Evolutionary conservation across 352 stramenopile species (phyloP).

Genomic region (Phytopythium chamaehyphon): DNA sequence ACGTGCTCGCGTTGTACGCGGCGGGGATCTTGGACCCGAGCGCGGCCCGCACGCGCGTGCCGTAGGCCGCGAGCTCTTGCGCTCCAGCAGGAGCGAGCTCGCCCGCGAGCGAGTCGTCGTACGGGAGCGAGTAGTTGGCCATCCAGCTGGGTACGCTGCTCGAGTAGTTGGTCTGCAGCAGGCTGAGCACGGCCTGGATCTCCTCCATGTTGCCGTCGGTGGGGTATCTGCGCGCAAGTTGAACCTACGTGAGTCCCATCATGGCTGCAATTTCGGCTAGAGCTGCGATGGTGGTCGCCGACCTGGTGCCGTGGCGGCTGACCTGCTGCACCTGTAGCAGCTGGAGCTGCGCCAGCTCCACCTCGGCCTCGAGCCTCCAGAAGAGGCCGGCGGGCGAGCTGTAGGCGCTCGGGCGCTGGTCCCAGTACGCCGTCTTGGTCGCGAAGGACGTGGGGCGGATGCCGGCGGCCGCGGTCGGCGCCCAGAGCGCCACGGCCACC

Average conservation of each 20-base stretch:
- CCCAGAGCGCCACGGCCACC: neutral
- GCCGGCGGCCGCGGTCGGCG: slow-evolving; percentile 2
- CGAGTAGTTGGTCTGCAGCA: slow-evolving; percentile 37
- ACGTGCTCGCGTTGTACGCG: slow-evolving; percentile 27
- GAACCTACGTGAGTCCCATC: neutral
- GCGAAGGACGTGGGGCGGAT: slow-evolving; percentile 27
- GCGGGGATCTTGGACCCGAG: slow-evolving; percentile 6
- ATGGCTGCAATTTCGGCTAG: neutral
- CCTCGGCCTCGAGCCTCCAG: slow-evolving; percentile 16
- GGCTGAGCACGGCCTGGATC: slow-evolving; percentile 32
- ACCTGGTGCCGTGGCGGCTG: slow-evolving; percentile 61
- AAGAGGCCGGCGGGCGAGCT: slow-evolving; percentile 10
- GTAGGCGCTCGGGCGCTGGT: slow-evolving; percentile 21
- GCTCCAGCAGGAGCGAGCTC: slow-evolving; percentile 28
- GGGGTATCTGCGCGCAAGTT: slow-evolving; percentile 27
- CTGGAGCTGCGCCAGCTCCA: slow-evolving; percentile 32
- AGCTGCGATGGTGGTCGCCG: neutral
- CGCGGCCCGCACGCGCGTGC: slow-evolving; percentile 24
- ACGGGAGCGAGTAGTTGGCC: slow-evolving; percentile 49
- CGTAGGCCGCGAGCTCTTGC: slow-evolving; percentile 36
- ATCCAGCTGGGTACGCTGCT: slow-evolving; percentile 43
- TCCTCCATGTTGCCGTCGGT: slow-evolving; percentile 47
- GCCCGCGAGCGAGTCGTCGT: slow-evolving; percentile 43
- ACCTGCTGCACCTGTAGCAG: slow-evolving; percentile 60
- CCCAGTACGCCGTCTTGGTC: slow-evolving; percentile 59